These are phyloP conservation scores for Vicia villosa DNA, from an alignment of 306 rosid genomes.

Conservation along the genomic window DNA sequence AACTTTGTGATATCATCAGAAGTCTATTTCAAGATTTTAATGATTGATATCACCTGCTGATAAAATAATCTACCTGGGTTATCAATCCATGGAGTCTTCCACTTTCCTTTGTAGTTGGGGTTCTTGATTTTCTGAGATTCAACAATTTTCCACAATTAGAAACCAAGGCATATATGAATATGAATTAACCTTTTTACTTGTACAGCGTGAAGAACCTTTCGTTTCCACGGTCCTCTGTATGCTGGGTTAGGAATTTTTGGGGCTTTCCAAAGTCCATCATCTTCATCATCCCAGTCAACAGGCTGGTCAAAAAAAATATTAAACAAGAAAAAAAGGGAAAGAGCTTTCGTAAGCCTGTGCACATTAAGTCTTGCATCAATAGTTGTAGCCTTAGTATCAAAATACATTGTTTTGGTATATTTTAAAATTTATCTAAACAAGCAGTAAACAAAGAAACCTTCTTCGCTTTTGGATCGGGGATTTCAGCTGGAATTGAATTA, in stretches of 20 bases:
- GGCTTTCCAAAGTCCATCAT: conserved; percentile 83
- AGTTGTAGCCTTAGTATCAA: conserved; percentile 20
- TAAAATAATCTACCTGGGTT: conserved; percentile 71
- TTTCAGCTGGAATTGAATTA: conserved; percentile 78
- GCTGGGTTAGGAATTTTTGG: conserved; percentile 92
- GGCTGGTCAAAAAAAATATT: conserved; percentile 59
- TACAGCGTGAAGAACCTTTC: conserved; percentile 61
- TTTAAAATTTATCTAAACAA: neutral
- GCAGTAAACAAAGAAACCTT: conserved; percentile 51
- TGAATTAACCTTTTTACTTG: conserved; percentile 24
- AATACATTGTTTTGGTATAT: conserved; percentile 17
- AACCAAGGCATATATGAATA: conserved; percentile 7
- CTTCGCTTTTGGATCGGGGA: conserved; percentile 84
- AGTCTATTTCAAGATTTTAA: conserved; percentile 22
- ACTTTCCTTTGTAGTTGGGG: conserved; percentile 93
- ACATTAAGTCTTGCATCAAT: conserved; percentile 15
- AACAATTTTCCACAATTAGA: conserved; percentile 38
- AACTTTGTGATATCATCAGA: conserved; percentile 7
- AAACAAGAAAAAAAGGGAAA: conserved; percentile 11
- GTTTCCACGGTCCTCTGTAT: conserved; percentile 95
- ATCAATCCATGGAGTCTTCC: conserved; percentile 93
- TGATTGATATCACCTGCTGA: conserved; percentile 14
- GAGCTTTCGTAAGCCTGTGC: conserved; percentile 16
- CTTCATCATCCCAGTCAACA: conserved; percentile 87
- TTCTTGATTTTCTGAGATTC: conserved; percentile 82